Evolutionary conservation across 108 stramenopile species (phyloP).

Genomic region (Heterococcus sp.): DNA sequence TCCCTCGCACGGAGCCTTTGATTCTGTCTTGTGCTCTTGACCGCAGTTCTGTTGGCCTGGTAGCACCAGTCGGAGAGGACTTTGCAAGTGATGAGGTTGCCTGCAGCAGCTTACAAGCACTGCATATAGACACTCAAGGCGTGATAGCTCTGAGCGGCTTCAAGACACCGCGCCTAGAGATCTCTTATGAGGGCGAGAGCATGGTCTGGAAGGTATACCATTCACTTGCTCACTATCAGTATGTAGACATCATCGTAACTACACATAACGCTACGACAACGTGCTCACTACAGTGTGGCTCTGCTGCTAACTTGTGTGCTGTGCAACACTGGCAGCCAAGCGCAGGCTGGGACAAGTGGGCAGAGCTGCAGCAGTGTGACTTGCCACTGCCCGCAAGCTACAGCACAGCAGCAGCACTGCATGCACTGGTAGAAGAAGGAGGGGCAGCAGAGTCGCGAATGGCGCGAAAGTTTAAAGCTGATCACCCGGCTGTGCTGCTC

Average conservation of each 20-base stretch:
- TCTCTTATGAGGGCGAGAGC: not conserved
- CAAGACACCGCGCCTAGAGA: not conserved
- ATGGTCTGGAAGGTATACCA: not conserved
- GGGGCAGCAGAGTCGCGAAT: not conserved
- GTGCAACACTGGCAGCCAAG: not conserved
- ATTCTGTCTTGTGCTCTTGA: not conserved
- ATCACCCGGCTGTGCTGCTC: not conserved
- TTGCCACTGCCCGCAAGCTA: not conserved
- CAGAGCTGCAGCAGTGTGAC: not conserved
- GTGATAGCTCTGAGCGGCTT: not conserved
- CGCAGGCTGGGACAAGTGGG: not conserved
- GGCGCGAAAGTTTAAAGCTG: not conserved
- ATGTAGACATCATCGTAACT: not conserved
- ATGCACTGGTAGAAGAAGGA: not conserved
- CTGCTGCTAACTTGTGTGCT: not conserved
- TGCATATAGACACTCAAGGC: not conserved
- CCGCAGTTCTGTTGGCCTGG: not conserved
- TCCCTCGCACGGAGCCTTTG: too few relatives aligned
- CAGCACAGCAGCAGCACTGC: not conserved
- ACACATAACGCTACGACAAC: not conserved
- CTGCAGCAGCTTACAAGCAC: not conserved
- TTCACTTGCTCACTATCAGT: not conserved
- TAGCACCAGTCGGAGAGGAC: slow-evolving; percentile 8
- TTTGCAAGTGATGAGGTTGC: not conserved
- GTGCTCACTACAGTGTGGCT: not conserved